Conservation (phyloP, 441 rosid species). For the Daphne laureola region DNA sequence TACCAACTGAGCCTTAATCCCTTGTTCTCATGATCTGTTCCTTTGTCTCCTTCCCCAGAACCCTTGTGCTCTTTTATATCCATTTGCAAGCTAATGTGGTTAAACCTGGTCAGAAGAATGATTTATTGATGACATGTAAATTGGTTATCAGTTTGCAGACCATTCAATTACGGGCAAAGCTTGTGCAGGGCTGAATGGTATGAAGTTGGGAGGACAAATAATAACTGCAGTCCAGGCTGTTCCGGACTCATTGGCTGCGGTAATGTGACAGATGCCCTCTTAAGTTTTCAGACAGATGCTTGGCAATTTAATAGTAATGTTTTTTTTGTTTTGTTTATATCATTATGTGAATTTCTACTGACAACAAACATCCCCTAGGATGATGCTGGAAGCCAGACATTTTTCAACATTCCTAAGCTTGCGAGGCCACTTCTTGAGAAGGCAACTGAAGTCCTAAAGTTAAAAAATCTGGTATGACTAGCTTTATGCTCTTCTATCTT, state of each 20-base stretch:
- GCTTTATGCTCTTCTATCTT: too few relatives aligned
- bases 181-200: slow-evolving; percentile 83
- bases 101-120: background rate
- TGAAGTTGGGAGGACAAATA: slow-evolving; percentile 85
- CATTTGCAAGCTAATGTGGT: too few relatives aligned
- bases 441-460: slow-evolving; percentile 68
- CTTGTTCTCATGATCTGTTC: too few relatives aligned
- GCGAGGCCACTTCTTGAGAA: slow-evolving; percentile 76
- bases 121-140: slow-evolving; percentile 7
- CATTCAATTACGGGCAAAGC: slow-evolving; percentile 66
- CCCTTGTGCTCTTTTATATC: too few relatives aligned
- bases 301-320: background rate
- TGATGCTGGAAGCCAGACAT: slow-evolving; percentile 32
- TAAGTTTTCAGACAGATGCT: slow-evolving; percentile 1
- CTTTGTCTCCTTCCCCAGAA: too few relatives aligned
- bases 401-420: slow-evolving; percentile 57
- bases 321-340: slow-evolving; percentile 12
- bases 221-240: slow-evolving; percentile 68
- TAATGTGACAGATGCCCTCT: slow-evolving; percentile 18
- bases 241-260: slow-evolving; percentile 38
- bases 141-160: slow-evolving; percentile 59
- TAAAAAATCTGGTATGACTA: slow-evolving; percentile 66
- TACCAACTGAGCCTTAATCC: too few relatives aligned
- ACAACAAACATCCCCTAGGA: slow-evolving; percentile 35
- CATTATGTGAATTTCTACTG: slow-evolving; percentile 13